phyloP scores from a whole-genome alignment of 2,329 filamentous ascomycete genomes.

The Leptodontidium sp. region DNA sequence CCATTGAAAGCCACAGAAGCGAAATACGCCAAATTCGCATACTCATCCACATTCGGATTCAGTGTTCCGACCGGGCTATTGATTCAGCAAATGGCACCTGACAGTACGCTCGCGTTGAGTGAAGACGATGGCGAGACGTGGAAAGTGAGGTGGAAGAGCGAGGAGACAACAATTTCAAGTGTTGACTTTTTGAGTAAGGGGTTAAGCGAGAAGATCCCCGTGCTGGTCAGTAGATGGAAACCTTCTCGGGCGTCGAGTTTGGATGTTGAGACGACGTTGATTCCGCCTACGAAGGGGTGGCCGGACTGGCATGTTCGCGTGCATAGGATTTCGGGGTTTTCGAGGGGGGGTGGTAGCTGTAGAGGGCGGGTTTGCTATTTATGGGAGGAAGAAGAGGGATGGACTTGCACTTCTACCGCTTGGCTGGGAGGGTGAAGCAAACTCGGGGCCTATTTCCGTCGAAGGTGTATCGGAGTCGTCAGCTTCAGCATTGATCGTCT shows the following conservation, averaged over 20 bases:
- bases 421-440: neutral
- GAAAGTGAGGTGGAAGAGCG: constrained; percentile 40
- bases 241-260: constrained; percentile 38
- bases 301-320: constrained; percentile 52
- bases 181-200: constrained; percentile 2
- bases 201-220: constrained; percentile 12
- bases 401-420: constrained; percentile 20
- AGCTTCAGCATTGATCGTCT: neutral
- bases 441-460: neutral
- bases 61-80: constrained; percentile 51
- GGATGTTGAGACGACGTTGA: constrained; percentile 48
- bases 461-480: neutral
- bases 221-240: constrained; percentile 34
- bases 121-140: constrained; percentile 39
- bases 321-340: constrained; percentile 43
- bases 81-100: constrained; percentile 45
- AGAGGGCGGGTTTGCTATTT: constrained; percentile 44
- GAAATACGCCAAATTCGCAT: constrained; percentile 58
- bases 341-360: constrained; percentile 28
- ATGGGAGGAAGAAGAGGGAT: constrained; percentile 19
- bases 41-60: constrained; percentile 58
- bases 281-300: constrained; percentile 46
- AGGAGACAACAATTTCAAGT: constrained; percentile 22
- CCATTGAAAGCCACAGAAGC: constrained; percentile 52
- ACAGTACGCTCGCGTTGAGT: constrained; percentile 40